Evolutionary conservation across 164 flowering plant genomes (phyloP).

Genomic region (Cinnamomum chago): DNA sequence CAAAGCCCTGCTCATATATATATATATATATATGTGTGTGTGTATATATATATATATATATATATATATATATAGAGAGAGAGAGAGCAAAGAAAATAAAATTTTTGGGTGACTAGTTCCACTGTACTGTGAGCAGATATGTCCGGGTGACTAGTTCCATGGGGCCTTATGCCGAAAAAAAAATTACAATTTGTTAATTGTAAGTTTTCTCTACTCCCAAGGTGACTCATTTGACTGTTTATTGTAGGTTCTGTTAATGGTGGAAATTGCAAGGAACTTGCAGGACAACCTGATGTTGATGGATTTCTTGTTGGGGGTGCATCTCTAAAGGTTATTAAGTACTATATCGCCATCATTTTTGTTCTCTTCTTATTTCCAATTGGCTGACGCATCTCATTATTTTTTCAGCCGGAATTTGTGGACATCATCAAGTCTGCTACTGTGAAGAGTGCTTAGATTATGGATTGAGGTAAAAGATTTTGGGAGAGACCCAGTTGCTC

Average conservation of each 20-base stretch:
- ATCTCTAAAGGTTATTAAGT: constrained; percentile 57
- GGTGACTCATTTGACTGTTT: not conserved
- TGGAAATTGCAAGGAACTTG: constrained; percentile 69
- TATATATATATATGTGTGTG: too few species aligned
- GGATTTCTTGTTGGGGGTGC: constrained; percentile 92
- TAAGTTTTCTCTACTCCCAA: not conserved
- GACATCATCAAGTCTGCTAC: constrained; percentile 74
- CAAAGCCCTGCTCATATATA: too few species aligned
- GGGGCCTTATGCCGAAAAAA: not conserved
- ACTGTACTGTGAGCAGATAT: too few species aligned
- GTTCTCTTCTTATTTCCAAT: not conserved
- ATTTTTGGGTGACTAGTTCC: too few species aligned
- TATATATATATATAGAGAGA: too few species aligned
- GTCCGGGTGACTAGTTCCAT: not conserved
- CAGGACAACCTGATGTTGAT: constrained; percentile 67
- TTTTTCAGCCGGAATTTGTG: constrained; percentile 63
- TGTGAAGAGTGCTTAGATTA: constrained; percentile 37
- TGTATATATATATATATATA: too few species aligned
- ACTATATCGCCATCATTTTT: not conserved
- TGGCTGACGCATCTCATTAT: not conserved
- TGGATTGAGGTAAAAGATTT: not conserved
- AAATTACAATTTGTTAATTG: not conserved
- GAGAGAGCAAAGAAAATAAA: not conserved
- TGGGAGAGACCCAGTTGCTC: not conserved
- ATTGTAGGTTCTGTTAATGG: constrained; percentile 73